phyloP scores from a whole-genome alignment of 176 grass and related monocot genomes.

The bread wheat (Triticum aestivum) region IWGSC_CS_RefSeq_v2.1 NC_057801.1:19735172-19735671 shows the following conservation, averaged over 20 bases:
- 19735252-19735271: constrained; percentile 3
- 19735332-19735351: not conserved
- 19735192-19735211: not conserved
- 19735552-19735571: no score
- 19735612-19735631: no score
- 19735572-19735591: no score
- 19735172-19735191: not conserved
- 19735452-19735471: no score
- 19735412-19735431: not conserved
- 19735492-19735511: not conserved
- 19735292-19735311: not conserved
- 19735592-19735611: no score
- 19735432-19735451: no score
- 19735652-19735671: no score
- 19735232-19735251: not conserved
- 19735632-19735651: no score
- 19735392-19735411: not conserved
- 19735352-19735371: no score
- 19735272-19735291: not conserved
- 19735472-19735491: not conserved
- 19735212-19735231: not conserved
- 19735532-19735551: no score
- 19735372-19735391: not conserved
- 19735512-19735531: no score
- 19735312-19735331: not conserved